phyloP scores from a whole-genome alignment of 1,139 yeast genomes.

The Debaryomycetaceae sp. region DNA sequence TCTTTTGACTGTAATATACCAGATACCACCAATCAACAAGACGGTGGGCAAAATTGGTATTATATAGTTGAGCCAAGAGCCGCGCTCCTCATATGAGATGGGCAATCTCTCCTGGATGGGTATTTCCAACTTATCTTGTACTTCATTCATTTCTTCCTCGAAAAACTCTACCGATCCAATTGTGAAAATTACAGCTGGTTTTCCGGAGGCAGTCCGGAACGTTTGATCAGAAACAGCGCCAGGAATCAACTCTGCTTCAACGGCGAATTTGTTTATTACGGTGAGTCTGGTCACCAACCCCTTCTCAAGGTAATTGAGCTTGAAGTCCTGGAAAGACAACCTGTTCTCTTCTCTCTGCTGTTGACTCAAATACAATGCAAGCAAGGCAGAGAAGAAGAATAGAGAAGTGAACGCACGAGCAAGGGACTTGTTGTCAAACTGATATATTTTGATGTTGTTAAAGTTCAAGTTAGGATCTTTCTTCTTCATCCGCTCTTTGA shows the following conservation, averaged over 20 bases:
- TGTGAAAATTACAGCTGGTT: constrained; percentile 54
- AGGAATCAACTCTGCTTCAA: constrained; percentile 67
- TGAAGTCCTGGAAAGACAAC: constrained; percentile 89
- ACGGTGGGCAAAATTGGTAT: constrained; percentile 68
- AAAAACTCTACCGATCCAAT: constrained; percentile 73
- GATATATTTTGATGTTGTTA: constrained; percentile 30
- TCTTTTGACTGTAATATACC: constrained; percentile 63
- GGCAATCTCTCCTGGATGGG: constrained; percentile 63
- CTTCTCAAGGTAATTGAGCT: constrained; percentile 72
- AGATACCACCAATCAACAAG: constrained; percentile 65
- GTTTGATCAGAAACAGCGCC: constrained; percentile 48
- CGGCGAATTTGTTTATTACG: constrained; percentile 76
- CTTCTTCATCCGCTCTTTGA: constrained; percentile 28
- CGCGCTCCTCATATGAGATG: constrained; percentile 58
- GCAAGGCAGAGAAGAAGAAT: constrained; percentile 9
- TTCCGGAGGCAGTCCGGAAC: constrained; percentile 31
- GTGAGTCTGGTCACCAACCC: constrained; percentile 75
- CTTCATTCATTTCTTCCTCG: constrained; percentile 61
- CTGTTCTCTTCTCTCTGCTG: constrained; percentile 27
- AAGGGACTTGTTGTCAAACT: constrained; percentile 22
- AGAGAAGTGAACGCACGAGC: constrained; percentile 11
- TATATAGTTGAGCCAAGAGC: constrained; percentile 52
- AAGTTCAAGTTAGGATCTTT: constrained; percentile 29
- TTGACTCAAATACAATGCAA: constrained; percentile 11
- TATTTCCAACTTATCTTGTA: constrained; percentile 60